Conservation (phyloP, 2,329 filamentous ascomycete genomes). For the Penicillium hordei region DNA sequence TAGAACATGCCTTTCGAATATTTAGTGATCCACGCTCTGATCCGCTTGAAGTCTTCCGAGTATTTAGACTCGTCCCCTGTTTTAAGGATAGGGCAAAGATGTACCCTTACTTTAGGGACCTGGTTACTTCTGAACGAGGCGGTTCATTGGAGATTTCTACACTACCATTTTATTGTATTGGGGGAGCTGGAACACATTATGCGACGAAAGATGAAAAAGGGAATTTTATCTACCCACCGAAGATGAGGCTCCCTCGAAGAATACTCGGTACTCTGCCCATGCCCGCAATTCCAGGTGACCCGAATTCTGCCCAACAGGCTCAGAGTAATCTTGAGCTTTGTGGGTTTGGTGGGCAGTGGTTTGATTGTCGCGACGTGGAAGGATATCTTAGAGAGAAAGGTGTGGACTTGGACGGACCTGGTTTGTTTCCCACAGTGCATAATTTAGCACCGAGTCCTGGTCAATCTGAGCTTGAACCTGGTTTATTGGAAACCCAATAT, state of each 20-base stretch:
- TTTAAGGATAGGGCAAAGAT: slow-evolving; percentile 50
- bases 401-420: neutral
- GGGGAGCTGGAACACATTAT: slow-evolving; percentile 68
- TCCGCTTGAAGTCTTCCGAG: slow-evolving; percentile 51
- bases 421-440: neutral
- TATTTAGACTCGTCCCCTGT: slow-evolving; percentile 69
- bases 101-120: slow-evolving; percentile 37
- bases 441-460: neutral
- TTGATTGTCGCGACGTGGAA: slow-evolving; percentile 25
- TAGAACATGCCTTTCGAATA: slow-evolving; percentile 64
- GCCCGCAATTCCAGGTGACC: neutral
- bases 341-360: slow-evolving; percentile 23
- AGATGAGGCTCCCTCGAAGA: slow-evolving; percentile 25
- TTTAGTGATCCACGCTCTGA: slow-evolving; percentile 51
- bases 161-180: slow-evolving; percentile 64
- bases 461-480: neutral
- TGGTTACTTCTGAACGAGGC: slow-evolving; percentile 40
- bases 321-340: slow-evolving; percentile 12
- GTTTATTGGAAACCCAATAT: neutral
- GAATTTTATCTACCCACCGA: slow-evolving; percentile 31
- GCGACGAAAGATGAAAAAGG: slow-evolving; percentile 41
- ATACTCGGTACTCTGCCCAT: slow-evolving; percentile 13
- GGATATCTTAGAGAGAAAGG: slow-evolving; percentile 16
- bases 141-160: slow-evolving; percentile 60
- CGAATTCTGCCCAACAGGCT: neutral